Conservation (phyloP, 192 early-diverging fungal species). For the Entrophospora sp. region DNA sequence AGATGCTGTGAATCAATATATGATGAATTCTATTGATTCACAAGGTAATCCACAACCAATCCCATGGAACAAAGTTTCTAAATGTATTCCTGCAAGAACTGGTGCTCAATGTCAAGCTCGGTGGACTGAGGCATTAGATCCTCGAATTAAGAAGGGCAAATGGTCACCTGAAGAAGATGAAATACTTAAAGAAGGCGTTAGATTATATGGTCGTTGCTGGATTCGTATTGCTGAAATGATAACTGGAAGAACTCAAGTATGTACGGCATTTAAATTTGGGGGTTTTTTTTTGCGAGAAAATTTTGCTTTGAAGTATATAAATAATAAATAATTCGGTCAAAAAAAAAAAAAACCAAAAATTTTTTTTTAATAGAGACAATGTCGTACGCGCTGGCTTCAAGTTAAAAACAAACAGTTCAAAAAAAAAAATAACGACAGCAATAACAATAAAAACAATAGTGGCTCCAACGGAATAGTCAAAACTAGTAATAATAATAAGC, state of each 20-base stretch:
- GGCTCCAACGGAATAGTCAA: not conserved
- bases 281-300: not conserved
- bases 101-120: conserved; percentile 54
- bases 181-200: conserved; percentile 47
- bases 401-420: conserved; percentile 35
- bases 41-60: conserved; percentile 30
- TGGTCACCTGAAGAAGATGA: conserved; percentile 43
- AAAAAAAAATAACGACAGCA: not conserved
- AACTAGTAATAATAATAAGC: too few relatives aligned
- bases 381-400: conserved; percentile 54
- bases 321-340: not conserved
- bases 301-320: not conserved
- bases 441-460: not conserved
- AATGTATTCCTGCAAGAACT: conserved; percentile 39
- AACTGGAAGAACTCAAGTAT: conserved; percentile 44
- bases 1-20: conserved; percentile 32
- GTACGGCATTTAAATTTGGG: not conserved
- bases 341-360: not conserved
- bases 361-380: conserved; percentile 38
- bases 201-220: conserved; percentile 39
- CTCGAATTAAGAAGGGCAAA: conserved; percentile 41
- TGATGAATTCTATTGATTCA: conserved; percentile 24
- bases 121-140: conserved; percentile 51
- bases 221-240: conserved; percentile 52
- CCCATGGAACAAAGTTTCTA: conserved; percentile 41